A percentile compares a stretch with the other conserved stretches of the same genome.
These are phyloP conservation scores for Magnolia kwangsiensis DNA, from an alignment of 164 flowering plant species.

Conservation along the genomic window DNA sequence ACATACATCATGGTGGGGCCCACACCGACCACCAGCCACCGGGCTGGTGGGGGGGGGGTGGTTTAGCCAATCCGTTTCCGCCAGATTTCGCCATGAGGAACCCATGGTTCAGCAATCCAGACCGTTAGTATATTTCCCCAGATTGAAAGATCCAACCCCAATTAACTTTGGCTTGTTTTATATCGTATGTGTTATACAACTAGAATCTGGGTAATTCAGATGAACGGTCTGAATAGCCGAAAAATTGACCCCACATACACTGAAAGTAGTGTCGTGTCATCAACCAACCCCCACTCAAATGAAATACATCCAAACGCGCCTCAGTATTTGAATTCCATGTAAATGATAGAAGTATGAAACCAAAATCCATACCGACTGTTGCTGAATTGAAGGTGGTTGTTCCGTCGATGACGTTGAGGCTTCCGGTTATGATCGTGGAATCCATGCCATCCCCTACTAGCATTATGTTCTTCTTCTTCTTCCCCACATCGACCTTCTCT, in stretches of 20 bases:
- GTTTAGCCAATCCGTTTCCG: too few relatives aligned
- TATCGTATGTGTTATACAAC: too few relatives aligned
- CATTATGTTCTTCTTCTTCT: constrained; percentile 13
- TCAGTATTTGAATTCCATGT: neutral
- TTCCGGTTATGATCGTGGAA: constrained; percentile 10
- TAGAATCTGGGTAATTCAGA: too few relatives aligned
- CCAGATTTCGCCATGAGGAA: neutral
- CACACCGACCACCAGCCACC: too few relatives aligned
- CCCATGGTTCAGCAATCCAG: neutral
- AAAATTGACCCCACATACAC: too few relatives aligned
- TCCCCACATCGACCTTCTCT: constrained; percentile 10
- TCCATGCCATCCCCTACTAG: constrained; percentile 13
- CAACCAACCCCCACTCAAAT: too few relatives aligned
- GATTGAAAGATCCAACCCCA: neutral
- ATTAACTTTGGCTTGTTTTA: neutral
- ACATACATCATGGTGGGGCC: too few relatives aligned
- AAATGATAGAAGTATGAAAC: neutral
- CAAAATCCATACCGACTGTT: constrained; percentile 4
- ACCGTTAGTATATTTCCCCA: neutral
- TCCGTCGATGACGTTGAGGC: constrained; percentile 12
- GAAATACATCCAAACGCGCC: neutral
- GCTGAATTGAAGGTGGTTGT: constrained; percentile 7
- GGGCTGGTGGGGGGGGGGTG: too few relatives aligned
- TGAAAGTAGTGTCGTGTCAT: too few relatives aligned
- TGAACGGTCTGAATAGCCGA: too few relatives aligned